phyloP scores from a whole-genome alignment of 2,329 filamentous ascomycete species.

The Clarireedia paspali region DNA sequence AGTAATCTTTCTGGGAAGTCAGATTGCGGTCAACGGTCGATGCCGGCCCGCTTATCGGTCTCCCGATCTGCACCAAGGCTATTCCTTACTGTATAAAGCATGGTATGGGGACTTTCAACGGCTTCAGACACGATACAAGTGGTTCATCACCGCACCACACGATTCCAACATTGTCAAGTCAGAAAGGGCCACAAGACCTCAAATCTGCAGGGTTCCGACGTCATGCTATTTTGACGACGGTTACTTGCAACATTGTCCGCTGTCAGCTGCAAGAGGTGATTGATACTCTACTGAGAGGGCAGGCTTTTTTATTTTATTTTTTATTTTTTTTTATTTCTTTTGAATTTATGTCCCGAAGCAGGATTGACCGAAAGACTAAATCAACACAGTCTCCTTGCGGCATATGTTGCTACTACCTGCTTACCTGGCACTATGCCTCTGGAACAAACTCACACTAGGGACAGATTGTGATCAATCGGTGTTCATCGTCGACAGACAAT shows the following conservation, averaged over 20 bases:
- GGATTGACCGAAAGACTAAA: neutral
- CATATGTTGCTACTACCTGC: neutral
- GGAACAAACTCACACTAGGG: neutral
- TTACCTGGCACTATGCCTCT: neutral
- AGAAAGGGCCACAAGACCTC: slow-evolving; percentile 13
- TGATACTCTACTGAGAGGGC: slow-evolving; percentile 5
- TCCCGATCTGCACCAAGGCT: slow-evolving; percentile 3
- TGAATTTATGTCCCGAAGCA: neutral
- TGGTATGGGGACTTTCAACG: slow-evolving; percentile 4
- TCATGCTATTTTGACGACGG: slow-evolving; percentile 22
- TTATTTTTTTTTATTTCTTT: neutral
- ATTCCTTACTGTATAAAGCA: slow-evolving; percentile 9
- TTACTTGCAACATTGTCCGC: slow-evolving; percentile 20
- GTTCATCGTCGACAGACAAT: slow-evolving; percentile 16
- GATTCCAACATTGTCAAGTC: slow-evolving; percentile 2
- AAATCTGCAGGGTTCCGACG: slow-evolving; percentile 24
- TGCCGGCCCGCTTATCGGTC: slow-evolving; percentile 6
- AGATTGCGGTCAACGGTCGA: slow-evolving; percentile 5
- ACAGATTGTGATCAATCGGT: slow-evolving; percentile 11
- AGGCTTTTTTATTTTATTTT: neutral
- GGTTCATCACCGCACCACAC: slow-evolving; percentile 11
- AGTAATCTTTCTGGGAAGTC: neutral
- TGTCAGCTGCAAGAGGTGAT: slow-evolving; percentile 15
- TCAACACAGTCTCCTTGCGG: neutral
- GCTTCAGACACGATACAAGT: slow-evolving; percentile 8